These are phyloP conservation scores for Chrysosporium queenslandicum DNA, from an alignment of 2,329 filamentous ascomycete species.

Conservation along the genomic window DNA sequence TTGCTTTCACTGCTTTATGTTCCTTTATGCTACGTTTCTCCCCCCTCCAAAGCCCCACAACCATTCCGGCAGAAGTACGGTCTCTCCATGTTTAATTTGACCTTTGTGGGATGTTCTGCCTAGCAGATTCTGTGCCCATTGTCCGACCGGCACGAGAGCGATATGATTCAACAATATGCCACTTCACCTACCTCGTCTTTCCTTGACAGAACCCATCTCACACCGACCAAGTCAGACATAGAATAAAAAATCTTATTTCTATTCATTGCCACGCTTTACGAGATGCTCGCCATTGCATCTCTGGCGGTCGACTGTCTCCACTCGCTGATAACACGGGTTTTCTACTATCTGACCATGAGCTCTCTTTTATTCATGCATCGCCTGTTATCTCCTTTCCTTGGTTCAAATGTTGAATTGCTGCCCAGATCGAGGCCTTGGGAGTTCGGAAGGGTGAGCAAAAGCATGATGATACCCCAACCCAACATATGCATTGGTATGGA, in stretches of 20 bases:
- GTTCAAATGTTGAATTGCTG: not conserved
- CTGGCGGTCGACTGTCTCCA: too few relatives aligned
- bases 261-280: too few relatives aligned
- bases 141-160: not conserved
- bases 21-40: not conserved
- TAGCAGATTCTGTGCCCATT: not conserved
- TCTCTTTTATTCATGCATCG: too few relatives aligned
- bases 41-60: not conserved
- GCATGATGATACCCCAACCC: not conserved
- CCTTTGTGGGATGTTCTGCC: not conserved
- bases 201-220: not conserved
- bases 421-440: not conserved
- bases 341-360: too few relatives aligned
- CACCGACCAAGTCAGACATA: too few relatives aligned
- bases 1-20: too few relatives aligned
- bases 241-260: too few relatives aligned
- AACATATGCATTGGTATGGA: not conserved
- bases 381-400: not conserved
- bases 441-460: not conserved
- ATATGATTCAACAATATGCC: slow-evolving; percentile 3
- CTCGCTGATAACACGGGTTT: too few relatives aligned
- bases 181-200: not conserved
- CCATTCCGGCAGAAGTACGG: not conserved
- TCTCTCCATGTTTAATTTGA: not conserved
- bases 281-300: too few relatives aligned